phyloP scores from a whole-genome alignment of 2,329 filamentous ascomycete species.

The Aureobasidium pullulans region DNA sequence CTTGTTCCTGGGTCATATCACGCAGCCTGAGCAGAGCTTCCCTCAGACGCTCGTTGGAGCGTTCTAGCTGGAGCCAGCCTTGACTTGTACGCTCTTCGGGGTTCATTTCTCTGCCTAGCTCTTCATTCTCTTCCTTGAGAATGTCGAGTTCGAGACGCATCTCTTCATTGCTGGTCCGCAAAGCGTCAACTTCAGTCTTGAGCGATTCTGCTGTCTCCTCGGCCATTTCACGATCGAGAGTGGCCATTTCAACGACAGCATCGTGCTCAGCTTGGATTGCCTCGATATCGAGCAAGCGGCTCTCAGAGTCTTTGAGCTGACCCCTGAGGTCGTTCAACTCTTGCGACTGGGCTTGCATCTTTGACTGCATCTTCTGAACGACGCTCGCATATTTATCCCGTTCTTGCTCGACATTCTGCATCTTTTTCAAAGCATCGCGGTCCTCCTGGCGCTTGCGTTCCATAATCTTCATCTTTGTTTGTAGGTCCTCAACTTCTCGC shows the following conservation, averaged over 20 bases:
- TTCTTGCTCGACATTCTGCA: slow-evolving; percentile 70
- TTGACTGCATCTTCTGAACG: slow-evolving; percentile 83
- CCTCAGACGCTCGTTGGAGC: slow-evolving; percentile 77
- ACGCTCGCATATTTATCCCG: slow-evolving; percentile 73
- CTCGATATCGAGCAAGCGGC: slow-evolving; percentile 62
- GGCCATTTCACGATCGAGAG: slow-evolving; percentile 90
- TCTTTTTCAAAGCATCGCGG: slow-evolving; percentile 69
- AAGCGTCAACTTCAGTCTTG: slow-evolving; percentile 69
- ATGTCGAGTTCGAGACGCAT: slow-evolving; percentile 83
- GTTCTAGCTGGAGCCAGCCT: slow-evolving; percentile 86
- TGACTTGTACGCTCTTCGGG: slow-evolving; percentile 80
- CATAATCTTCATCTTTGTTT: slow-evolving; percentile 77
- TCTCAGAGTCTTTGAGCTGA: slow-evolving; percentile 67
- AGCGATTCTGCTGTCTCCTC: slow-evolving; percentile 82
- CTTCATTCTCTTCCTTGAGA: slow-evolving; percentile 75
- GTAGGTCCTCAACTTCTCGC: slow-evolving; percentile 76
- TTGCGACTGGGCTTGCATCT: slow-evolving; percentile 76
- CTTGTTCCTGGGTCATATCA: slow-evolving; percentile 79
- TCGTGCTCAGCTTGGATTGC: slow-evolving; percentile 77
- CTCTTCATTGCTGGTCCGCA: slow-evolving; percentile 74
- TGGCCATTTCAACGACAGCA: slow-evolving; percentile 73
- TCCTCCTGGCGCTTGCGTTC: slow-evolving; percentile 84
- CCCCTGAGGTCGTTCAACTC: slow-evolving; percentile 72
- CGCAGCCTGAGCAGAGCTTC: slow-evolving; percentile 78
- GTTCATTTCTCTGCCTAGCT: slow-evolving; percentile 76